Conservation (phyloP, 2,329 filamentous ascomycete genomes). For the Aspergillus transmontanensis region DNA sequence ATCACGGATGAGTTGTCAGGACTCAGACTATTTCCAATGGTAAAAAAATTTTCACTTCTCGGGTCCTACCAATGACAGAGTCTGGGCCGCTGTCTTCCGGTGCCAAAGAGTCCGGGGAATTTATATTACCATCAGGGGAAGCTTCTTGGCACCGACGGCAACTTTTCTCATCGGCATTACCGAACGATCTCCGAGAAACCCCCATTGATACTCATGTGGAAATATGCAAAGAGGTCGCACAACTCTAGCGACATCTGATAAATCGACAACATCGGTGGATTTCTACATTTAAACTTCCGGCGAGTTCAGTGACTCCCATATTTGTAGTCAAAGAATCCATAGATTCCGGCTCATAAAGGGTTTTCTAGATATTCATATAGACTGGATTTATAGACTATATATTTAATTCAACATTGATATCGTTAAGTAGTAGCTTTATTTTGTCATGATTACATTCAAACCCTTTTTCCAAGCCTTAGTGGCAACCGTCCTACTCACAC, state of each 20-base stretch:
- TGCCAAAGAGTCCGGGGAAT: not conserved
- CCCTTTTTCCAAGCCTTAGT: constrained; percentile 18
- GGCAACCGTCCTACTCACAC: constrained; percentile 13
- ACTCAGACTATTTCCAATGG: not conserved
- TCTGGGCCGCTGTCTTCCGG: not conserved
- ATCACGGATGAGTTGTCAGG: not conserved
- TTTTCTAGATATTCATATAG: too few species aligned
- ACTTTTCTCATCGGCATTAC: not conserved
- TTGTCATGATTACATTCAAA: constrained; percentile 16
- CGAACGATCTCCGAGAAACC: not conserved
- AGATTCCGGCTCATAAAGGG: too few species aligned
- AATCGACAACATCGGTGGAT: not conserved
- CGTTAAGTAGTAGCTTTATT: not conserved
- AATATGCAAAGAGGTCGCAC: not conserved
- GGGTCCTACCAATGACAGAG: not conserved
- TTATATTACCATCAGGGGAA: not conserved
- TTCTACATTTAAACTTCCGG: not conserved
- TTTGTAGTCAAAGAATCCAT: not conserved
- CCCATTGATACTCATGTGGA: not conserved
- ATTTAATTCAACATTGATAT: not conserved
- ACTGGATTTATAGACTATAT: not conserved
- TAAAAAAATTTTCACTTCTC: not conserved
- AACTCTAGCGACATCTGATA: not conserved
- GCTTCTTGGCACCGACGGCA: not conserved
- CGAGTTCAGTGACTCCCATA: not conserved